Base-by-base conservation (phyloP, 345 rosid species). In the Arabidopsis arenosa region DNA sequence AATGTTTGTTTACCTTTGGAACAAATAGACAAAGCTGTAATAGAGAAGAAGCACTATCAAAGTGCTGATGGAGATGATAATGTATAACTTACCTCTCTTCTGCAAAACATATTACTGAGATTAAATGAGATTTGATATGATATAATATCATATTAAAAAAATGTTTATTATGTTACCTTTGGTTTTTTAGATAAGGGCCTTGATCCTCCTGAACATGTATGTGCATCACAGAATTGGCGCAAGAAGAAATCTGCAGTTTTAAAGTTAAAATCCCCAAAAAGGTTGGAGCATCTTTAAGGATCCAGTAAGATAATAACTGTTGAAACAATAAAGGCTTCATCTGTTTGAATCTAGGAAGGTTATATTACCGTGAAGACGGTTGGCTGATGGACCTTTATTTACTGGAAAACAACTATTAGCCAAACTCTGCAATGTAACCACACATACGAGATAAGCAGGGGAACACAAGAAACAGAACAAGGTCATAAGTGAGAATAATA, bases 161-260 rank as follows among this genome's bases (percentile, higher is more conserved):
- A 14, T 52, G 48, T 23, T 11, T 35, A 32, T 36, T 23, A 7
- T 10, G 5, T 58, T 76, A 92, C 96, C 93, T 75, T 86, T 41
- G 56, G 79, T 62, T 87, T 88, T 80, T 79, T 80, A 2, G 93
- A 82, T 52, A 90, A 88, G 66, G 86, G 86, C 45, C 76, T 86
- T 59, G 15, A 75, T 56, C 77, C 80, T 53, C 87, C 84, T 13
- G 75, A 68, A 84, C 97, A 87, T 41, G 91, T 83, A 78, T 84
- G 90, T 62, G 92, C 89, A 77, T 92, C 91, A 12, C 96, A 92
- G 64, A 92, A 90, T 81, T 88, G 93, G 63, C 74, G 92, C 85
- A 90, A 76, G 82, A 90, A 90, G 74, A 92, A 79, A 36, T 92
- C 93, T 92, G 66, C 73, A 69, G n/a, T 59, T 35, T 54, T 1